Conservation (phyloP, 495 filamentous ascomycete species). For the Penicillium nucicola region DNA sequence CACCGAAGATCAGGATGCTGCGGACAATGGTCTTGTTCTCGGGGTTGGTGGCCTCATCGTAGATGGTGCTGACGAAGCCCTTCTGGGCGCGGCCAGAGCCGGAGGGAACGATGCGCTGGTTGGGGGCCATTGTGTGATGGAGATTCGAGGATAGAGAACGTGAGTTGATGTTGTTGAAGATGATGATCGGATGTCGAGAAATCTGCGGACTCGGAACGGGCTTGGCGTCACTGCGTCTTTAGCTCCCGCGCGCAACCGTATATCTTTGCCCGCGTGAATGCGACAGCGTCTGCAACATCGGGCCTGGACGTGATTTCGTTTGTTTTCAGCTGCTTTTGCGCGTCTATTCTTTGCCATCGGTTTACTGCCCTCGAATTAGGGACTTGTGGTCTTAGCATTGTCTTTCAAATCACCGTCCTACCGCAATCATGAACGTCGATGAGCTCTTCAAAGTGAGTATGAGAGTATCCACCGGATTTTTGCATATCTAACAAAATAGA, state of each 20-base stretch:
- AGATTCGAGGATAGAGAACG: constrained; percentile 1
- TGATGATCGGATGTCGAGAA: constrained; percentile 33
- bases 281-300: background rate
- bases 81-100: constrained; percentile 37
- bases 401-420: background rate
- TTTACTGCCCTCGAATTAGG: too few species aligned
- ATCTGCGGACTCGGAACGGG: constrained; percentile 33
- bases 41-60: constrained; percentile 61
- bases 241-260: constrained; percentile 37
- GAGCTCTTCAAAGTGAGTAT: constrained; percentile 75
- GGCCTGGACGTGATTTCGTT: background rate
- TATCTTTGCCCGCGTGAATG: constrained; percentile 27
- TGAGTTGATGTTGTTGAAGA: constrained; percentile 5
- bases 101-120: constrained; percentile 37
- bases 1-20: constrained; percentile 69
- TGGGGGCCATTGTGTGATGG: constrained; percentile 38
- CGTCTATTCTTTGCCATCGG: background rate
- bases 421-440: constrained; percentile 68
- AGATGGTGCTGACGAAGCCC: constrained; percentile 50
- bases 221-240: constrained; percentile 41
- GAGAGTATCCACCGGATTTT: background rate
- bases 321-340: background rate
- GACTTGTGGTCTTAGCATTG: background rate
- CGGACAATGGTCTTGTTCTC: constrained; percentile 75
- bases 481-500: constrained; percentile 31